A percentile compares a stretch with the other conserved stretches of the same genome.
These are phyloP conservation scores for Mortierella polycephala DNA, from an alignment of 371 early-diverging fungal genomes.

Conservation along the genomic window DNA sequence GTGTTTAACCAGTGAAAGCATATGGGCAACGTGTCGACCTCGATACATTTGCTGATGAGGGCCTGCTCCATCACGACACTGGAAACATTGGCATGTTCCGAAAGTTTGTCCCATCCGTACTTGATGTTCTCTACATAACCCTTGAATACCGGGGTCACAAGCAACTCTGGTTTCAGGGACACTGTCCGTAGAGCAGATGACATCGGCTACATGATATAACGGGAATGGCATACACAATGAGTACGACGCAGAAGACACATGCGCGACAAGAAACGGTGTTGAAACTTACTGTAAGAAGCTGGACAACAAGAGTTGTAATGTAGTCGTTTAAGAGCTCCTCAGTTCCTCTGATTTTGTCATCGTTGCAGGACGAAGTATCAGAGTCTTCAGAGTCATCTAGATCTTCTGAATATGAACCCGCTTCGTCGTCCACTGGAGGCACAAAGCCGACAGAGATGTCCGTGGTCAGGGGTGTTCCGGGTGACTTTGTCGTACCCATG, in stretches of 20 bases:
- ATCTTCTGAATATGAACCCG: neutral
- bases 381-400: constrained; percentile 1
- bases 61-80: constrained; percentile 56
- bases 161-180: constrained; percentile 50
- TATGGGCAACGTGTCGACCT: constrained; percentile 63
- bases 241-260: neutral
- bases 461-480: neutral
- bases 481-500: constrained; percentile 8
- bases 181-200: constrained; percentile 46
- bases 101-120: constrained; percentile 53
- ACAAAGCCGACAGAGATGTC: constrained; percentile 43
- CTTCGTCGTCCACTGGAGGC: constrained; percentile 27
- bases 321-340: constrained; percentile 52
- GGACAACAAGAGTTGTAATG: constrained; percentile 50
- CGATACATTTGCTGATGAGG: constrained; percentile 68
- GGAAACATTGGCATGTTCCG: constrained; percentile 53
- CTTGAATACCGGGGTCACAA: constrained; percentile 38
- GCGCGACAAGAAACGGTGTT: neutral
- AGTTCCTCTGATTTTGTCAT: constrained; percentile 28
- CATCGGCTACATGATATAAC: constrained; percentile 37
- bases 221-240: neutral
- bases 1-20: constrained; percentile 57
- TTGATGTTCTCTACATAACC: constrained; percentile 52
- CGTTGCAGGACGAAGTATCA: neutral
- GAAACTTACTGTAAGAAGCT: constrained; percentile 41